Evolutionary conservation across 2,329 filamentous ascomycete species (phyloP), one percentile per base, ranked within the genome.

Genomic region (Aquanectria penicillioides): DNA sequence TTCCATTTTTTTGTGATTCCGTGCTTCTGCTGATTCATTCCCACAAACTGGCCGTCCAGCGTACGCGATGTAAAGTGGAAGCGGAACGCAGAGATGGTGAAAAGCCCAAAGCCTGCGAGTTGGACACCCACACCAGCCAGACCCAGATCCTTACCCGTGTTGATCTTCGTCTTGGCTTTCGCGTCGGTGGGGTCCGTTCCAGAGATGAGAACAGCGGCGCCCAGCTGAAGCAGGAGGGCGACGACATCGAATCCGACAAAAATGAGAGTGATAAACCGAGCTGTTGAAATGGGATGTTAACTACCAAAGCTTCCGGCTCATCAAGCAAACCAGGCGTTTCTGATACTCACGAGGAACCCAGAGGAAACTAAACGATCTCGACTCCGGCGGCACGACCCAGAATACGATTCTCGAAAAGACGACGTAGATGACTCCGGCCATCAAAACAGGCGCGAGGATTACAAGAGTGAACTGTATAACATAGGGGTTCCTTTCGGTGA

Each of bases 61-160:
- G 28, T 40, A 15, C 57, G 56, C 1, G 77, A 79, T 5, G 75
- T 78, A 50, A 81, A 80, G 61, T 81, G 78, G 63, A 83, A 83
- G 6, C 80, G 76, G 3, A 75, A 69, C 1, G 80, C 79, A 6
- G 81, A 69, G 22, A 83, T 53, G 5, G 73, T 74, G 53, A 83
- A 83, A 3, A 83, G 68, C 1, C 80, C 79, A 56, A 83, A 83
- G 2, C 77, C 80, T 1, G 64, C 65, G 11, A 83, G 71, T 56
- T 83, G 80, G 1, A 80, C 78, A 53, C 61, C 62, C 5, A 68
- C 65, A 15, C 65, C 65, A 1, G 62, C 40, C 10, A 66, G 40
- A 28, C 66, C 66, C 8, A 68, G 50, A 4, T 58, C 54, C 9
- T 65, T 68, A 1, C 65, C 66, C 2, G 58, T 20, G 2, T 68